Evolutionary conservation across 192 early-diverging fungal genomes (phyloP), one percentile per base, ranked within the genome.

Genomic region (Coemansia sp.): DNA sequence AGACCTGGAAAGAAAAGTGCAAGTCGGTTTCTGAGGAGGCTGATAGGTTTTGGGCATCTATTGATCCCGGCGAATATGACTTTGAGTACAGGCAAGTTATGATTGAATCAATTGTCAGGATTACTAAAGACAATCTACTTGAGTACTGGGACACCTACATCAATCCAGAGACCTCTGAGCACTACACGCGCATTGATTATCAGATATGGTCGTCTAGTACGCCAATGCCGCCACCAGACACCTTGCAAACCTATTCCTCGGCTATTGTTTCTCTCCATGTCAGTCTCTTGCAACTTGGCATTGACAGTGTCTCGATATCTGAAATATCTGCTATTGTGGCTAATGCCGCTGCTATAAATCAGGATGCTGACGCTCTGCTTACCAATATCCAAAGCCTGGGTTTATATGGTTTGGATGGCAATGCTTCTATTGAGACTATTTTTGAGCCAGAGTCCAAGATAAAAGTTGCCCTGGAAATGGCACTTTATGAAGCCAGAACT

Each of bases 11-110:
- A 25, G 90, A 90, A 49, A 87, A 85, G 56, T 69, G 72, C 53
- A 90, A 92, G 63, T 84, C 88, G 38, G 66, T 96, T 45, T 46
- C 39, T 1, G 74, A 92, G 41, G 90, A 93, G 61, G 73, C 82
- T 8, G 30, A 48, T 0, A 52, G 66, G n/a, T 78, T 84, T 30
- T 94, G 90, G 89, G 37, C 15, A 0, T 78, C 81, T 33, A 89
- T 96, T 56, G 40, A 55, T 2, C 77, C 69, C 4, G 73, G 79
- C 6, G 84, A 75, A 59, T 94, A 88, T 64, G 85, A 91, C 48
- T 96, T 96, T 81, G 81, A 91, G 25, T 67, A 82, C 11, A 10
- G 45, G 10, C 24, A 57, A 6, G 33, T 49, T 0, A 58, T 60
- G 6, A 51, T 71, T 0, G 50, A 47, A 2, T 17, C 47, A 4